Percentiles rank a stretch among this genome's conserved stretches.
These are phyloP conservation scores for Mycena belliarum DNA, from an alignment of 768 basidiomycete genomes.

Conservation along the genomic window DNA sequence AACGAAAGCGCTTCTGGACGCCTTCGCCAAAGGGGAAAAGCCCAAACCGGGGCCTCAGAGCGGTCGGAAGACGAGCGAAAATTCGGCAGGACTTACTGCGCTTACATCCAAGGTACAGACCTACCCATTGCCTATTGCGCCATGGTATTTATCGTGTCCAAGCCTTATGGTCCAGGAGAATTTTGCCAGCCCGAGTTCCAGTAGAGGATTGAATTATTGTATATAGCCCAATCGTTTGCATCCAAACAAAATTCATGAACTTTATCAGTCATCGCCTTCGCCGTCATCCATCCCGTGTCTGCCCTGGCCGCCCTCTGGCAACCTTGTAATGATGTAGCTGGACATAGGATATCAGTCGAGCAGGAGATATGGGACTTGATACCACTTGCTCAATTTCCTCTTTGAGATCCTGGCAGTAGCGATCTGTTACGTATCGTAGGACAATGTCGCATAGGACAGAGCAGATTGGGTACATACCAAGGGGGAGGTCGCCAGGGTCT, in stretches of 20 bases:
- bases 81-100: slow-evolving; percentile 87
- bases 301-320: slow-evolving; percentile 79
- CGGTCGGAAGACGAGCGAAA: slow-evolving; percentile 85
- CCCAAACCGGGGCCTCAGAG: slow-evolving; percentile 95
- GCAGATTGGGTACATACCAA: slow-evolving; percentile 45
- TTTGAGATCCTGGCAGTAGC: slow-evolving; percentile 82
- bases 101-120: slow-evolving; percentile 67
- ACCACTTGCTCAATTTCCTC: slow-evolving; percentile 77
- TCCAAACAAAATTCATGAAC: not conserved
- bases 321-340: slow-evolving; percentile 68
- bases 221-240: slow-evolving; percentile 11
- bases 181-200: slow-evolving; percentile 84
- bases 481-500: slow-evolving; percentile 70
- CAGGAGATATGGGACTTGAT: slow-evolving; percentile 8
- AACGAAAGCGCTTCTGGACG: slow-evolving; percentile 78
- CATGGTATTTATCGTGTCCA: slow-evolving; percentile 32
- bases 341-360: not conserved
- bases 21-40: slow-evolving; percentile 78
- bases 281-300: slow-evolving; percentile 74
- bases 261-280: slow-evolving; percentile 70
- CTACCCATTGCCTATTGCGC: not conserved
- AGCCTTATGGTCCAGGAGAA: slow-evolving; percentile 95
- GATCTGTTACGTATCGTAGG: slow-evolving; percentile 45
- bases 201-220: slow-evolving; percentile 40
- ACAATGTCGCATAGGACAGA: not conserved